Conservation (phyloP, 176 grass and related monocot species). For the Miscanthus lutarioriparius region DNA sequence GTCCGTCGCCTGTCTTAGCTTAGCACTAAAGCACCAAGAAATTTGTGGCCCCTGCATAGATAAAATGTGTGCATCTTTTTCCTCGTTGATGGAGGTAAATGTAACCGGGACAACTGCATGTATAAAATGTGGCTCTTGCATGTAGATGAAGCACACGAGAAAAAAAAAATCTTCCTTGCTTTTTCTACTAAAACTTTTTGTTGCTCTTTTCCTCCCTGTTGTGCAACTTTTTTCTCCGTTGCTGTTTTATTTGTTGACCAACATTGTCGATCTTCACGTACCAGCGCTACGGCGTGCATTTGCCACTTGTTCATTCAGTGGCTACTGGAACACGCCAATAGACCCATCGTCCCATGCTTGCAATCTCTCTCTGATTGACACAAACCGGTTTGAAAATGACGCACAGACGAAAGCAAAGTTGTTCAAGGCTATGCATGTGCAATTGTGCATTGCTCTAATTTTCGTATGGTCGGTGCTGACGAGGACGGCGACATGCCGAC, state of each 20-base stretch:
- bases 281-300: neutral
- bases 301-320: neutral
- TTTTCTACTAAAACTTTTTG: neutral
- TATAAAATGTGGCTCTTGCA: too few species aligned
- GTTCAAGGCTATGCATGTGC: neutral
- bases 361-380: neutral
- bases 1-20: constrained; percentile 25
- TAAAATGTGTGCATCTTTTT: neutral
- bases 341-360: neutral
- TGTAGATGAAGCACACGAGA: neutral
- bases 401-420: constrained; percentile 4
- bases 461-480: constrained; percentile 14
- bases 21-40: constrained; percentile 30
- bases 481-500: neutral
- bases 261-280: neutral
- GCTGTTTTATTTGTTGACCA: neutral
- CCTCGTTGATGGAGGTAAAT: neutral
- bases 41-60: neutral
- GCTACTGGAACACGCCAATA: neutral
- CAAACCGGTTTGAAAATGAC: neutral
- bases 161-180: neutral
- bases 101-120: neutral
- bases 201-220: neutral
- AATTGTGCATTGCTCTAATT: too few species aligned
- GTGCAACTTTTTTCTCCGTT: neutral